phyloP scores from a whole-genome alignment of 257 asterid species.

The Schizonepeta tenuifolia region DNA sequence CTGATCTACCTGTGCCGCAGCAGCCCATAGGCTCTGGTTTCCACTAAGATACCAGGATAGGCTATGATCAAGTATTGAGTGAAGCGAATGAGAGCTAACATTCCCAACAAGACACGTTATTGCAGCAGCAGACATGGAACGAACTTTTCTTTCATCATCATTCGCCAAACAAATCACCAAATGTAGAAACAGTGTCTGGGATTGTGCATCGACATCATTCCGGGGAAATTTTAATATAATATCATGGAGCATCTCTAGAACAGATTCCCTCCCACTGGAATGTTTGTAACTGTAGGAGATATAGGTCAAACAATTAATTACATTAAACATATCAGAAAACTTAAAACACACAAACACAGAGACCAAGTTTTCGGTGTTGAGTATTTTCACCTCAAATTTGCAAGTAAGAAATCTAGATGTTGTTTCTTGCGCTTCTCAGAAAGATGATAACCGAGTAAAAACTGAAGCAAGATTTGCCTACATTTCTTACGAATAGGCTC shows the following conservation, averaged over 20 bases:
- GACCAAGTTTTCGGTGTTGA: slow-evolving; percentile 18
- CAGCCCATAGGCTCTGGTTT: slow-evolving; percentile 67
- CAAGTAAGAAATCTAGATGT: slow-evolving; percentile 72
- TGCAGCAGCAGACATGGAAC: slow-evolving; percentile 79
- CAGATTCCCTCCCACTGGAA: slow-evolving; percentile 88
- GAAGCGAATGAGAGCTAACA: slow-evolving; percentile 53
- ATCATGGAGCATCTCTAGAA: slow-evolving; percentile 91
- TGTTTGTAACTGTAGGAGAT: slow-evolving; percentile 74
- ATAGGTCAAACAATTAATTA: slow-evolving; percentile 23
- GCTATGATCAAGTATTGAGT: slow-evolving; percentile 63
- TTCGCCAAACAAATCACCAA: slow-evolving; percentile 78
- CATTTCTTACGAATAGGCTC: slow-evolving; percentile 85
- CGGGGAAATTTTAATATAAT: slow-evolving; percentile 75
- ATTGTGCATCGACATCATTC: slow-evolving; percentile 57
- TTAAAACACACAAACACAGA: background rate
- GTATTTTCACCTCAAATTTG: slow-evolving; percentile 64
- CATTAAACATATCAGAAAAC: background rate
- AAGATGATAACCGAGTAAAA: slow-evolving; percentile 73
- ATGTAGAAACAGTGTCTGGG: slow-evolving; percentile 66
- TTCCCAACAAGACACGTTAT: slow-evolving; percentile 75
- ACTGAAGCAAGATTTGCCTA: slow-evolving; percentile 78
- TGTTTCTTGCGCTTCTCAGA: slow-evolving; percentile 77
- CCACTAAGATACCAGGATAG: slow-evolving; percentile 80
- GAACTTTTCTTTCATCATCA: slow-evolving; percentile 78
- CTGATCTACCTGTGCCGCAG: slow-evolving; percentile 87